Evolutionary conservation across 1,284 basidiomycete genomes (phyloP).

Genomic region (Cronartium quercuum): DNA sequence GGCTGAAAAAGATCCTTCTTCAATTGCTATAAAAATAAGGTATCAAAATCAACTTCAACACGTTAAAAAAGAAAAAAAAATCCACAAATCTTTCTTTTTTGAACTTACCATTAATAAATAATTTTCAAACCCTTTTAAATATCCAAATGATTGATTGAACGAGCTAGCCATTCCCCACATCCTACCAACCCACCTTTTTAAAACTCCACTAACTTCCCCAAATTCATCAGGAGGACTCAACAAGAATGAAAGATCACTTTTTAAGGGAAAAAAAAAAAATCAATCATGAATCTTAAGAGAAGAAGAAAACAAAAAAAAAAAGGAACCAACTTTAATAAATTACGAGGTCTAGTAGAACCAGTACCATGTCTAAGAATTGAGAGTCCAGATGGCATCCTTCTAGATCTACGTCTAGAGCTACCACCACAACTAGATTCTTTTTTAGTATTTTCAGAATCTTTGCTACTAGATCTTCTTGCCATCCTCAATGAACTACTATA

Average conservation of each 20-base stretch:
- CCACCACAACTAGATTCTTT: conserved; percentile 8
- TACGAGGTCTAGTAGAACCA: conserved; percentile 16
- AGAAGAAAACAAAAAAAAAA: neutral
- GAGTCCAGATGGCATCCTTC: conserved; percentile 36
- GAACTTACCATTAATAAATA: conserved; percentile 27
- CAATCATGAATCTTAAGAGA: neutral
- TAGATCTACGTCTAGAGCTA: conserved; percentile 33
- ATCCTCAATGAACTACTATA: conserved; percentile 22
- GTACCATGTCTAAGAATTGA: conserved; percentile 26
- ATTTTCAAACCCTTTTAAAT: conserved; percentile 38
- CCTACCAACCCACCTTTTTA: conserved; percentile 33
- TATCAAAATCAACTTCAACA: neutral
- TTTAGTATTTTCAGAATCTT: conserved; percentile 22
- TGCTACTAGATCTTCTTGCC: conserved; percentile 22
- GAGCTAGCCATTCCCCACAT: conserved; percentile 13
- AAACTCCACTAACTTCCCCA: conserved; percentile 19
- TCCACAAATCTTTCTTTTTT: neutral
- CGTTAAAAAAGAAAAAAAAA: neutral
- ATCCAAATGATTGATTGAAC: conserved; percentile 27
- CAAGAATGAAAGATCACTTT: conserved; percentile 34
- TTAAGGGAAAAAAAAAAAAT: neutral
- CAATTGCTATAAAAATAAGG: conserved; percentile 24
- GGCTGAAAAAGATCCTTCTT: conserved; percentile 30
- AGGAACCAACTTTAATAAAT: conserved; percentile 16
- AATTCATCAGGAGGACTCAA: conserved; percentile 38